Base-by-base conservation (phyloP, 306 rosid genomes). In the Citrullus colocynthis region DNA sequence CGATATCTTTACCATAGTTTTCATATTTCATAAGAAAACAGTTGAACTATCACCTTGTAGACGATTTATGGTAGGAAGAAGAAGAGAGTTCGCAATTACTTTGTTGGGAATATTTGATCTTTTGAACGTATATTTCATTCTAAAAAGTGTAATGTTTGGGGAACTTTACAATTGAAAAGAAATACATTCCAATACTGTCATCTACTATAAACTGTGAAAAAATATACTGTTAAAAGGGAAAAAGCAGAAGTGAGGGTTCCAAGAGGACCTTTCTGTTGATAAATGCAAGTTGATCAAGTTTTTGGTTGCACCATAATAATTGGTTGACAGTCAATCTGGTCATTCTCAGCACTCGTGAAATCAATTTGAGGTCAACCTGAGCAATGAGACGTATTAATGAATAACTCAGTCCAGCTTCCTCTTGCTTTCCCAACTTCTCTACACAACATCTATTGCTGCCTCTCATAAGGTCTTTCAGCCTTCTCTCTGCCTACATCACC, bases 281-380 rank as follows among this genome's bases (percentile, higher is more conserved):
- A 64, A 91, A 85, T 64, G 73, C 84, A 67, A 91, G 79, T 24
- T 85, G 79, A 41, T 77, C 81, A 32, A 93, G 80, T 78, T 93
- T 93, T 59, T 85, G 88, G 60, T 55, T 81, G 62, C 96, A 93
- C 98, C 98, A 91, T 20, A 87, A 74, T 37, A 91, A 56, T 34
- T 89, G 96, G 72, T 91, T 93, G 78, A 77, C 78, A 34, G 88
- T 89, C 55, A 93, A 76, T 42, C 80, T 88, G 28, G 97, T 81
- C 93, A 93, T 84, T 75, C 73, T 83, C n/a, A 92, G 65, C 80
- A 92, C 96, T 82, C 93, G 88, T 76, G 91, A 89, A 76, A 90
- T 74, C 85, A 95, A 80, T 82, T 83, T 92, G 77, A 92, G 63
- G 52, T 90, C 97, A 80, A 95, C 93, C 80, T 85, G 92, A 73